phyloP scores from a whole-genome alignment of 345 rosid species.

The Populus tremula region DNA sequence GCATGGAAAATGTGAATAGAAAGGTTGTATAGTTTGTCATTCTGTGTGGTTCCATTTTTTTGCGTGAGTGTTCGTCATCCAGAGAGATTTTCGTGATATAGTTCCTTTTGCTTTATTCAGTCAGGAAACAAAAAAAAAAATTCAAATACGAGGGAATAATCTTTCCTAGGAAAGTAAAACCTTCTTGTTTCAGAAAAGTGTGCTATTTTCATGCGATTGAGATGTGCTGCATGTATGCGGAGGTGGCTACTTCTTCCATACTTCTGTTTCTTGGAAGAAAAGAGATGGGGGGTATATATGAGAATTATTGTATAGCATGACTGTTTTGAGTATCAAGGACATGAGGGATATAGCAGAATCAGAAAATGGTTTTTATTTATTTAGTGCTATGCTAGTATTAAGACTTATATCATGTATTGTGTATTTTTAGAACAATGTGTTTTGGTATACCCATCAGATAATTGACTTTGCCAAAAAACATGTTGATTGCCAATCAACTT shows the following conservation, averaged over 20 bases:
- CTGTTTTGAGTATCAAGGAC: neutral
- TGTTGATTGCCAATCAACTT: neutral
- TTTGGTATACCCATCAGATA: neutral
- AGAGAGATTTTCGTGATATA: neutral
- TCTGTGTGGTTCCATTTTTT: neutral
- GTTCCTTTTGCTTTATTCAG: neutral
- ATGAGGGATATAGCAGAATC: neutral
- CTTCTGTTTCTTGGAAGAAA: neutral
- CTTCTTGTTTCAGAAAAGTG: neutral
- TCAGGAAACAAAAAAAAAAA: neutral
- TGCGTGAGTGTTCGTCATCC: neutral
- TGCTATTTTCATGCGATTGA: neutral
- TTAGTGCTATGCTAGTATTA: neutral
- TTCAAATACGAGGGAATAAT: neutral
- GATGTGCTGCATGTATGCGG: neutral
- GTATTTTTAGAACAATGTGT: neutral
- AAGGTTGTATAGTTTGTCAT: neutral
- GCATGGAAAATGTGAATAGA: neutral
- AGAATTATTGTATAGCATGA: neutral
- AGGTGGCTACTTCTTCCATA: neutral
- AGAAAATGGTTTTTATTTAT: neutral
- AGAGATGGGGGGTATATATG: neutral
- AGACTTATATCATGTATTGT: neutral
- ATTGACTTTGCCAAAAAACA: neutral
- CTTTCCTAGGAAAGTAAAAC: neutral